A percentile compares a stretch with the other conserved stretches of the same genome.
Conservation (phyloP, 208 protist species). For the Trypanosoma conorhini region DNA sequence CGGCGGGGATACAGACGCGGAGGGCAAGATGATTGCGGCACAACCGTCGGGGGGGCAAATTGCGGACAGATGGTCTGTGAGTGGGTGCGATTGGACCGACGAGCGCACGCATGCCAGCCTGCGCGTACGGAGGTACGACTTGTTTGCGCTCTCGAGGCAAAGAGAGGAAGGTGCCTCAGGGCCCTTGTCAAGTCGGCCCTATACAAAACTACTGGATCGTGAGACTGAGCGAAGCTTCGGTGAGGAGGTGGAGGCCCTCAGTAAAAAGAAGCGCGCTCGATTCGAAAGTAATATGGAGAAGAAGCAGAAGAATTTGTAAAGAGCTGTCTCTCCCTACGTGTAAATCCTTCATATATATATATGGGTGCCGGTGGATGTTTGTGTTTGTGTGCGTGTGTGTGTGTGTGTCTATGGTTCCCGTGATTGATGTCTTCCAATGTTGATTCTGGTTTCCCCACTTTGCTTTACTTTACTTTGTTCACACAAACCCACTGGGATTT, state of each 20-base stretch:
- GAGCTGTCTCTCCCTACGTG: neutral
- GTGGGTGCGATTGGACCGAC: conserved; percentile 81
- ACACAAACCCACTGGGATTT: neutral
- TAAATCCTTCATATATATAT: neutral
- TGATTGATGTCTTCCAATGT: conserved; percentile 14
- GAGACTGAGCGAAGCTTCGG: conserved; percentile 81
- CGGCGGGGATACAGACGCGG: conserved; percentile 26
- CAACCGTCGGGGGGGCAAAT: neutral
- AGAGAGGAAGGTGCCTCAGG: conserved; percentile 11
- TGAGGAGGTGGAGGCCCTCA: conserved; percentile 61
- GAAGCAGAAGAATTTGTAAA: conserved; percentile 33
- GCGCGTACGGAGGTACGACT: conserved; percentile 49
- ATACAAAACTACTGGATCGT: conserved; percentile 72
- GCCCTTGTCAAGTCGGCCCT: conserved; percentile 25
- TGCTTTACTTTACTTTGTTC: conserved; percentile 10
- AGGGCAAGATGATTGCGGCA: conserved; percentile 3
- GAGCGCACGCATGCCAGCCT: conserved; percentile 41
- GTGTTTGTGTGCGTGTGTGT: conserved; percentile 1
- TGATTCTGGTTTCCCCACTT: neutral
- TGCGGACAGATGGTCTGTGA: conserved; percentile 56
- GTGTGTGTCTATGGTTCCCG: conserved; percentile 3
- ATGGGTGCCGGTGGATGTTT: neutral
- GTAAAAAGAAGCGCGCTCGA: conserved; percentile 64
- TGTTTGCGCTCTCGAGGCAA: conserved; percentile 34
- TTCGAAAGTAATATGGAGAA: conserved; percentile 80